A percentile compares a stretch with the other conserved stretches of the same genome.
Conservation (phyloP, 495 filamentous ascomycete genomes). For the Astrothelium subdiscretum region DNA sequence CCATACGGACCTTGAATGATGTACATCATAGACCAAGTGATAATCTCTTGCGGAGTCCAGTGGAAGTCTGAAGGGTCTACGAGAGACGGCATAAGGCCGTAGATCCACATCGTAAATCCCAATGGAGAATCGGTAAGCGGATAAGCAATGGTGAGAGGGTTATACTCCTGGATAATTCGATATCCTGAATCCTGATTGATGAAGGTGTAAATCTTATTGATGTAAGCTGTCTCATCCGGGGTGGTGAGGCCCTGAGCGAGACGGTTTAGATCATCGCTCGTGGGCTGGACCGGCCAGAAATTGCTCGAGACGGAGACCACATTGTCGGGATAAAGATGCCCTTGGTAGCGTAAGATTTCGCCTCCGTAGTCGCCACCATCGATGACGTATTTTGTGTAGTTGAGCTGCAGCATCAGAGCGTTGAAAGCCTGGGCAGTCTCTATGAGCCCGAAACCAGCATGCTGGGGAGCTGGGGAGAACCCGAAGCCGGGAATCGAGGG, state of each 20-base stretch:
- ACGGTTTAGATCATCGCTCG: neutral
- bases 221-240: neutral
- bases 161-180: slow-evolving; percentile 42
- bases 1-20: slow-evolving; percentile 8
- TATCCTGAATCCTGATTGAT: slow-evolving; percentile 34
- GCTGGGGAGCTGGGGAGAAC: slow-evolving; percentile 14
- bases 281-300: neutral
- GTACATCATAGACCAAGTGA: slow-evolving; percentile 7
- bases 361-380: slow-evolving; percentile 59
- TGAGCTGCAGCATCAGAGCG: slow-evolving; percentile 55
- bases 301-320: slow-evolving; percentile 11
- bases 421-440: slow-evolving; percentile 28
- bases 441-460: slow-evolving; percentile 16
- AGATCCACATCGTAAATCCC: slow-evolving; percentile 10
- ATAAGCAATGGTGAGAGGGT: slow-evolving; percentile 18
- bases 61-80: neutral
- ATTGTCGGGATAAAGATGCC: slow-evolving; percentile 17
- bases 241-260: neutral
- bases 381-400: slow-evolving; percentile 54
- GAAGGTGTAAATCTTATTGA: neutral
- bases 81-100: slow-evolving; percentile 1
- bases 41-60: slow-evolving; percentile 2
- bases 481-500: slow-evolving; percentile 2
- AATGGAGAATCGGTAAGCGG: slow-evolving; percentile 9
- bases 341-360: slow-evolving; percentile 21